Evolutionary conservation across 2,329 filamentous ascomycete genomes (phyloP).

Genomic region (Botrytis porri): DNA sequence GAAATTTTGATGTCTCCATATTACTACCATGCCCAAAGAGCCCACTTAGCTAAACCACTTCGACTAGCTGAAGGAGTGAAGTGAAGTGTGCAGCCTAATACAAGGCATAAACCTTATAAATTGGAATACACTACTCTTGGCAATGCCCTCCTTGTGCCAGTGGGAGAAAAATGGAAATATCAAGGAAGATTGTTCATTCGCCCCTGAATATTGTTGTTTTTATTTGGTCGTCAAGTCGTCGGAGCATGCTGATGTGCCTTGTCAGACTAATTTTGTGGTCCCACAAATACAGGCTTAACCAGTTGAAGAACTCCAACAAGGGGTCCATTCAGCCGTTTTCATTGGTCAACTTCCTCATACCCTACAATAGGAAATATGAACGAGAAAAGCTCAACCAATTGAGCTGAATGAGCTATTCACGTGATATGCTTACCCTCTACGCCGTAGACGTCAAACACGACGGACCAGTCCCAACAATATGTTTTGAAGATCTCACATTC

Average conservation of each 20-base stretch:
- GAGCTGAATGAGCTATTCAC: background rate
- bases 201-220: background rate
- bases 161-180: background rate
- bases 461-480: background rate
- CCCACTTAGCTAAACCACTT: background rate
- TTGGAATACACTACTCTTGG: background rate
- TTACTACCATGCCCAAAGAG: background rate
- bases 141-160: background rate
- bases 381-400: background rate
- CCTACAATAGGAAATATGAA: constrained; percentile 1
- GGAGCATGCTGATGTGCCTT: background rate
- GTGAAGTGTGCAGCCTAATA: background rate
- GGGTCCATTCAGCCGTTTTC: background rate
- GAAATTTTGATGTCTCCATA: background rate
- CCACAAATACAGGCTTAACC: background rate
- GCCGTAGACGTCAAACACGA: background rate
- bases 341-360: constrained; percentile 18
- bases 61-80: background rate
- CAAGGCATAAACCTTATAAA: background rate
- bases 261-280: background rate
- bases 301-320: background rate
- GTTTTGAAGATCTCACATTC: background rate
- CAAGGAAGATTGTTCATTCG: background rate
- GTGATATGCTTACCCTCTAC: background rate
- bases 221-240: background rate